Base-by-base conservation (phyloP, 2,329 filamentous ascomycete genomes). In the Cucurbitaria berberidis region DNA sequence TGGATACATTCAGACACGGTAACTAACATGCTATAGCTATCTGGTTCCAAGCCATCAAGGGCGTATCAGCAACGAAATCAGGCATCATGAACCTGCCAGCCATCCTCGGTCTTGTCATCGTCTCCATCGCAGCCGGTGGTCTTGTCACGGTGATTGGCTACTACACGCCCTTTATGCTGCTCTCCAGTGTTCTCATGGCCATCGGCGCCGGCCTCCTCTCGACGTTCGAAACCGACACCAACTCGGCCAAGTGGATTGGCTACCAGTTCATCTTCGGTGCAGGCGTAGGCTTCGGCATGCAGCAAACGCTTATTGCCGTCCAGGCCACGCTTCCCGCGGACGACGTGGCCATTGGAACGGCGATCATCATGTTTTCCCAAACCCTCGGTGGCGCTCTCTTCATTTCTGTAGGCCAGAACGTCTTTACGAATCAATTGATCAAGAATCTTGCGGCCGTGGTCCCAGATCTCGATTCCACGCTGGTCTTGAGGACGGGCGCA, bases 1-100 rank as follows among this genome's bases (percentile, higher is more conserved):
- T 34, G 30, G 5, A n/a, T n/a, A 8, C 15, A 3, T 13, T n/a
- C 4, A 5, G 29, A 16, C 3, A 34, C 16, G 6, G 13, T 16
- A 5, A 34, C 64, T 68, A 54, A 68, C 38, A 43, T 13, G 8
- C 10, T 3, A 8, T 22, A 70, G 76, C 66, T 52, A 80, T 76
- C 73, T 80, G 77, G 80, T 81, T 77, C 75, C 78, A 81, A 57
- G 78, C 79, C 16, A 79, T 82, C 68, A 78, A 81, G 55, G 77
- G 77, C 8, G 75, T 71, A 1, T 73, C 71, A 0, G 78, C 80
- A 5, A 75, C 76, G 21, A 76, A 78, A 36, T 80, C 78, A 21
- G 79, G 78, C 18, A 80, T 81, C 57, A 77, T 77, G 70, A 80
- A 79, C 53, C 68, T 81, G 4, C 78, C 79, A 13, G 69, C 79